phyloP scores from a whole-genome alignment of 1,284 basidiomycete genomes.

The Pyrrhoderma noxium region DNA sequence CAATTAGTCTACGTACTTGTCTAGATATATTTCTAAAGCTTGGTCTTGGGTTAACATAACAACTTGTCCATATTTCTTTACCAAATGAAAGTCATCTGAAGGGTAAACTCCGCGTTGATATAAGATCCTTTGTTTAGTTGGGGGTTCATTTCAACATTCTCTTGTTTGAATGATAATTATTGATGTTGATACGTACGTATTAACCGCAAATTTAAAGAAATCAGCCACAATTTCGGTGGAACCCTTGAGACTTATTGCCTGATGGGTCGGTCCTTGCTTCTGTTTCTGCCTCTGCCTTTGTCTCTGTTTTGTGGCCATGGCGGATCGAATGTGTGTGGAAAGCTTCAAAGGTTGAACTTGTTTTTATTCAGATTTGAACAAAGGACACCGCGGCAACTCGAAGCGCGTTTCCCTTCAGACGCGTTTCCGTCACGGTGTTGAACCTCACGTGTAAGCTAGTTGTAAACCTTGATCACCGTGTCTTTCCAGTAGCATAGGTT shows the following conservation, averaged over 20 bases:
- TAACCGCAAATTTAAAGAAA: constrained; percentile 97
- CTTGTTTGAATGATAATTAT: too few relatives aligned
- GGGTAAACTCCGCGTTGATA: constrained; percentile 98
- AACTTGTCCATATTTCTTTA: constrained; percentile 97
- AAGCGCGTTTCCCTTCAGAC: too few relatives aligned
- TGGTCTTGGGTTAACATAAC: constrained; percentile 93
- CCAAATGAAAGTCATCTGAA: constrained; percentile 97
- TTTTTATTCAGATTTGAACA: not conserved
- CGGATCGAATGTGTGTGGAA: not conserved
- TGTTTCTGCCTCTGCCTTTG: constrained; percentile 38
- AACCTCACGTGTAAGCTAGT: too few relatives aligned
- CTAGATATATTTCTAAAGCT: constrained; percentile 86
- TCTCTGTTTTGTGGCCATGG: constrained; percentile 33
- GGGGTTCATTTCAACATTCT: too few relatives aligned
- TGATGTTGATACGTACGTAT: too few relatives aligned
- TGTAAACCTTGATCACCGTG: too few relatives aligned
- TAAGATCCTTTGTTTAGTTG: constrained; percentile 60
- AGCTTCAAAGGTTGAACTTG: not conserved
- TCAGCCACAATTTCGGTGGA: constrained; percentile 95
- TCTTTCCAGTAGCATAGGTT: too few relatives aligned
- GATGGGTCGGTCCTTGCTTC: constrained; percentile 54
- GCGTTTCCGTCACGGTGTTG: too few relatives aligned
- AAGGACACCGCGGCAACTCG: not conserved
- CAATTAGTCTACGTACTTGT: constrained; percentile 40
- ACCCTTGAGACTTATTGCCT: constrained; percentile 90